phyloP scores from a whole-genome alignment of 2,329 filamentous ascomycete species.

The Trichophyton simii region DNA sequence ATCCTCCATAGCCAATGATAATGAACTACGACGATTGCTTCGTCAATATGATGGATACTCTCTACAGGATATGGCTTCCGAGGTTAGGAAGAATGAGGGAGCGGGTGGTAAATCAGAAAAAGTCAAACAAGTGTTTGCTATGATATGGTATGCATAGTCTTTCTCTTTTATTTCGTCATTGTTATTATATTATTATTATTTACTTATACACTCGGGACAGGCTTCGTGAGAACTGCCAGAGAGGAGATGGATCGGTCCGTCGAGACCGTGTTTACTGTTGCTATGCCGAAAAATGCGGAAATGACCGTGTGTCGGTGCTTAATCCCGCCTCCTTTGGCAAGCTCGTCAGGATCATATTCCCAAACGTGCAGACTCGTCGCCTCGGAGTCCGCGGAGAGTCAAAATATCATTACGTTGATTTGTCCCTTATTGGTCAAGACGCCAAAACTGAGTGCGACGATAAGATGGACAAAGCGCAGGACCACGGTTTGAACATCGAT shows the following conservation, averaged over 20 bases:
- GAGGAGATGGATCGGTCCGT: conserved; percentile 57
- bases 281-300: conserved; percentile 86
- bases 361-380: conserved; percentile 81
- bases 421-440: conserved; percentile 36
- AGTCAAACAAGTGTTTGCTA: conserved; percentile 41
- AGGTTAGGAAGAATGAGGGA: conserved; percentile 39
- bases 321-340: conserved; percentile 98
- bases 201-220: conserved; percentile 17
- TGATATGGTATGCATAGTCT: conserved; percentile 34
- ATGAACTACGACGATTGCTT: conserved; percentile 36
- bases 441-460: conserved; percentile 20
- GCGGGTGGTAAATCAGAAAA: conserved; percentile 39
- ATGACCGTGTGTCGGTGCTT: conserved; percentile 82
- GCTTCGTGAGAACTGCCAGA: conserved; percentile 37
- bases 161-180: neutral
- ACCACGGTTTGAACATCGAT: neutral
- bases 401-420: conserved; percentile 77
- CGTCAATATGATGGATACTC: conserved; percentile 35
- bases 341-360: conserved; percentile 88
- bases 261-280: conserved; percentile 88
- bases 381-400: conserved; percentile 91
- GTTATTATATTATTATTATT: neutral
- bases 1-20: conserved; percentile 37
- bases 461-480: neutral
- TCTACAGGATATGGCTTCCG: conserved; percentile 36